Conservation (phyloP, 139 green algal genomes). For the Chlorella sp. region DNA sequence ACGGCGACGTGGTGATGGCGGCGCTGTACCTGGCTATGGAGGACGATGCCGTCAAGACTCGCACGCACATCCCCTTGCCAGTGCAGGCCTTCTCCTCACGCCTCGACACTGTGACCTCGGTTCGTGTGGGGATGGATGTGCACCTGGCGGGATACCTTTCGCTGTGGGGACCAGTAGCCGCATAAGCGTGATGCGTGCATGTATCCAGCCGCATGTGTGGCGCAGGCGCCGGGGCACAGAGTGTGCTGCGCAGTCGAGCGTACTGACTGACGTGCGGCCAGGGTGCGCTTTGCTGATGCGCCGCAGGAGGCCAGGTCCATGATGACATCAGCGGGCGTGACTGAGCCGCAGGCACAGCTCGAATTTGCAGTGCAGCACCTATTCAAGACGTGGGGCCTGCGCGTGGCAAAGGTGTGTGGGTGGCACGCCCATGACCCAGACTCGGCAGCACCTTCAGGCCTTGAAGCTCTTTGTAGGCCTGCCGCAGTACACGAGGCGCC, state of each 20-base stretch:
- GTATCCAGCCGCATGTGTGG: not conserved
- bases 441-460: too few species aligned
- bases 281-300: not conserved
- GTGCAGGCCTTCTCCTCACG: constrained; percentile 12
- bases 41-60: constrained; percentile 22
- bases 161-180: too few species aligned
- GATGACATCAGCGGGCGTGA: too few species aligned
- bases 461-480: too few species aligned
- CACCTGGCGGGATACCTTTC: not conserved
- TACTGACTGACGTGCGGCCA: not conserved
- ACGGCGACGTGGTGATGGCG: constrained; percentile 20
- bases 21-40: constrained; percentile 16
- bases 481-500: too few species aligned
- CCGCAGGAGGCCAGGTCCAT: not conserved
- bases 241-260: not conserved
- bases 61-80: constrained; percentile 20
- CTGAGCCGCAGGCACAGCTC: too few species aligned
- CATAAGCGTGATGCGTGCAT: not conserved
- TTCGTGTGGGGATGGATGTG: not conserved
- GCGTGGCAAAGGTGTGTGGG: constrained; percentile 11
- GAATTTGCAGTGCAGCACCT: constrained; percentile 7
- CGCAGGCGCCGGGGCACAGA: not conserved
- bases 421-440: too few species aligned
- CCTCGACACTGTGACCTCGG: constrained; percentile 15
- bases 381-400: constrained; percentile 15